Evolutionary conservation across 2,329 filamentous ascomycete species (phyloP).

Genomic region (Diplodia intermedia): DNA sequence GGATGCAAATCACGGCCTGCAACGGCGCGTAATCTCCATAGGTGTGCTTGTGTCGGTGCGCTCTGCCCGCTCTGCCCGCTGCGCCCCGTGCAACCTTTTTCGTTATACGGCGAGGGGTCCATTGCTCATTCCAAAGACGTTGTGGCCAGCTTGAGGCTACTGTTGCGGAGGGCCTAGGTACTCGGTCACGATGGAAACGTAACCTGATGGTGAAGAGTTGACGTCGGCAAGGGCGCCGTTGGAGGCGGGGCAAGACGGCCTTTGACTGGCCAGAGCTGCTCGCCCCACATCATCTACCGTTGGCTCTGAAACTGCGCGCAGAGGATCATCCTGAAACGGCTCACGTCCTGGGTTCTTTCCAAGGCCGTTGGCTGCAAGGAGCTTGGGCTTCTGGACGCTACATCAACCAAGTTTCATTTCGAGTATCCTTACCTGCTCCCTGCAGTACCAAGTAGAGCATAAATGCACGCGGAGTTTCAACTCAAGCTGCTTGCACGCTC

Average conservation of each 20-base stretch:
- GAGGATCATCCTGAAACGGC: conserved; percentile 1
- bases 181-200: neutral
- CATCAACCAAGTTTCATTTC: neutral
- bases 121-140: neutral
- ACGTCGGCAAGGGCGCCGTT: conserved; percentile 28
- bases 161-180: neutral
- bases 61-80: no score
- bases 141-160: neutral
- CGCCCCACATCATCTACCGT: neutral
- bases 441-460: neutral
- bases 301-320: neutral
- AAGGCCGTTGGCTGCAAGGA: neutral
- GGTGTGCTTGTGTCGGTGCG: no score
- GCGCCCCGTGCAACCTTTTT: no score
- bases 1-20: no score
- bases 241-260: neutral
- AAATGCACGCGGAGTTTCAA: neutral
- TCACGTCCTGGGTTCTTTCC: neutral
- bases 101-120: neutral
- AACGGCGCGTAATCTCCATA: no score
- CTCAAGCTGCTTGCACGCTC: neutral
- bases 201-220: conserved; percentile 13
- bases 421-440: neutral
- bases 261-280: neutral
- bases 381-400: no score